Evolutionary conservation across 768 basidiomycete genomes (phyloP).

Genomic region (Naganishia onofrii): DNA sequence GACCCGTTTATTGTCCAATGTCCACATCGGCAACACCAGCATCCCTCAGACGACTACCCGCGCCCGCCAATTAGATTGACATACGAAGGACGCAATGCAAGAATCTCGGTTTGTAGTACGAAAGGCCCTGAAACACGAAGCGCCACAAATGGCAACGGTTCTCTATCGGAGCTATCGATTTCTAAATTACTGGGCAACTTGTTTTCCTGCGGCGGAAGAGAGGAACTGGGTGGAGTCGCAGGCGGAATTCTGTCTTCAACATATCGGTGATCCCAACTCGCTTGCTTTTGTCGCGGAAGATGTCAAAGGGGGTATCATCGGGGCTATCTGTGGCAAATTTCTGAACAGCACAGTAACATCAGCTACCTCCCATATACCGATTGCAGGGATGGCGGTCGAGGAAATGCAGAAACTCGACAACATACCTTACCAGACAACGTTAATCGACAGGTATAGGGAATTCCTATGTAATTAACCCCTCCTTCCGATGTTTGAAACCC

Average conservation of each 20-base stretch:
- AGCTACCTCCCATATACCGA: not conserved
- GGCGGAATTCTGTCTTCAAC: conserved; percentile 1
- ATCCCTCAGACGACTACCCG: too few species aligned
- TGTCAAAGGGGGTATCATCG: not conserved
- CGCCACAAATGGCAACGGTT: not conserved
- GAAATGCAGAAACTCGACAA: conserved; percentile 11
- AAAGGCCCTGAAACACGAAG: not conserved
- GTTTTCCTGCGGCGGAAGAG: not conserved
- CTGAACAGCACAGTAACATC: not conserved
- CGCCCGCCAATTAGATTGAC: not conserved
- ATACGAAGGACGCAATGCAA: not conserved
- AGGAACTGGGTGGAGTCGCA: not conserved
- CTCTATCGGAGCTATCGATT: not conserved
- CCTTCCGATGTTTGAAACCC: not conserved
- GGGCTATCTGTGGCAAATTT: not conserved
- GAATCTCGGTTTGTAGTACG: not conserved
- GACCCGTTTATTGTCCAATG: too few species aligned
- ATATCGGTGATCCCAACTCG: not conserved
- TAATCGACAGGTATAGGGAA: not conserved
- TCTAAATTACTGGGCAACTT: not conserved
- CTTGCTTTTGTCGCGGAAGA: not conserved
- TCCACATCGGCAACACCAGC: too few species aligned
- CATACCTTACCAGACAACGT: not conserved
- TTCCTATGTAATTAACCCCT: not conserved
- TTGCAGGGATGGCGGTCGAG: not conserved